Percentiles rank a stretch among this genome's conserved stretches.
phyloP scores from a whole-genome alignment of 345 rosid species.

The Brassica nigra region DNA sequence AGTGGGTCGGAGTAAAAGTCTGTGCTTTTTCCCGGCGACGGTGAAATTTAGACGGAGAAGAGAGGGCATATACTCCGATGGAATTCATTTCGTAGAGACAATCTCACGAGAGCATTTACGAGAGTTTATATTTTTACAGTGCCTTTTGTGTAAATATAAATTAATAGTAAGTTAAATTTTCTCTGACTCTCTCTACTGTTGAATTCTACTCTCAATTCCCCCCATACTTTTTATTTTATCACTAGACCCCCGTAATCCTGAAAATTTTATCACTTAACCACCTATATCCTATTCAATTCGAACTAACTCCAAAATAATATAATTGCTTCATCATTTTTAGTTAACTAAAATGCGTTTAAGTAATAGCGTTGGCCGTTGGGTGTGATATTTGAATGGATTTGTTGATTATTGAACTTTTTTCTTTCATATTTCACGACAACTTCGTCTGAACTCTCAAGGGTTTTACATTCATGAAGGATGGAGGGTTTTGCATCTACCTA shows the following conservation, averaged over 20 bases:
- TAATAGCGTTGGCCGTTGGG: background rate
- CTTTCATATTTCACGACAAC: background rate
- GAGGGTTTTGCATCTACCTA: background rate
- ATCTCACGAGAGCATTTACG: background rate
- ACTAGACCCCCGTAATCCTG: background rate
- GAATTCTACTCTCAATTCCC: background rate
- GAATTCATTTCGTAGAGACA: conserved; percentile 21
- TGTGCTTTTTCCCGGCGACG: conserved; percentile 30
- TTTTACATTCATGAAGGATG: background rate
- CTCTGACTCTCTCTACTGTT: background rate
- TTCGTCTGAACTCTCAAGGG: background rate
- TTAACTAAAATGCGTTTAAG: background rate
- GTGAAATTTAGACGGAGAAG: conserved; percentile 27
- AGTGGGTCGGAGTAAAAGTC: conserved; percentile 5
- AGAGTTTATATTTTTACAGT: background rate
- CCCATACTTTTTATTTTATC: no score
- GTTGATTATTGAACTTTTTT: background rate
- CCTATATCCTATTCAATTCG: background rate
- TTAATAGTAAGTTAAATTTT: no score
- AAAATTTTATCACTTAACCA: background rate
- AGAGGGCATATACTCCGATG: conserved; percentile 16
- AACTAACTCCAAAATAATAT: background rate
- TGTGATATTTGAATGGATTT: background rate
- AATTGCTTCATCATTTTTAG: background rate
- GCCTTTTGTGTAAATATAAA: background rate